phyloP scores from a whole-genome alignment of 257 asterid species.

The Nicotiana knightiana region DNA sequence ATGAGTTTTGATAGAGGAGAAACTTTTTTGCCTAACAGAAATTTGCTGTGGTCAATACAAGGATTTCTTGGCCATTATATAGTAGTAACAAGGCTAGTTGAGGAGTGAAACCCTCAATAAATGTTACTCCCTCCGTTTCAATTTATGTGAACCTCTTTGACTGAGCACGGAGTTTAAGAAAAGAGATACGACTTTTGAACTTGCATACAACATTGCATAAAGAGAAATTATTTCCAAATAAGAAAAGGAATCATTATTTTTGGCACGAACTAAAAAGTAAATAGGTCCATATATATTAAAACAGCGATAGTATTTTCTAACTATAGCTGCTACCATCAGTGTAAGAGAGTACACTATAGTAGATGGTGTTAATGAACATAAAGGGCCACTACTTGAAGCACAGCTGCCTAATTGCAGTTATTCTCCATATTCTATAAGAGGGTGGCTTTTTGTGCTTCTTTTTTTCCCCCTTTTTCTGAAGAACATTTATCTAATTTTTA shows the following conservation, averaged over 20 bases:
- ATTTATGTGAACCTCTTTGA: no score
- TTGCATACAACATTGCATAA: no score
- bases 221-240: no score
- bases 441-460: neutral
- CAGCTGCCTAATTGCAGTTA: neutral
- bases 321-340: neutral
- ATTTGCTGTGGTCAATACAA: neutral
- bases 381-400: conserved; percentile 1
- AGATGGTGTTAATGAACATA: neutral
- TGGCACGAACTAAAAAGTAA: no score
- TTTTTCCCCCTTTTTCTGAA: neutral
- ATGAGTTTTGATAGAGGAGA: neutral
- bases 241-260: no score
- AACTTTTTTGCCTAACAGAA: neutral
- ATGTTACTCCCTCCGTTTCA: neutral
- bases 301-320: neutral
- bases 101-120: neutral
- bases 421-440: neutral
- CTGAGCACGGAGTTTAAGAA: no score
- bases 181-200: no score
- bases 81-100: neutral
- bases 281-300: no score
- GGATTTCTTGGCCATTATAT: neutral
- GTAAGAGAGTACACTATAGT: neutral
- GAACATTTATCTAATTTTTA: neutral